Evolutionary conservation across 495 filamentous ascomycete genomes (phyloP).

Genomic region (Aspergillus ostianus): DNA sequence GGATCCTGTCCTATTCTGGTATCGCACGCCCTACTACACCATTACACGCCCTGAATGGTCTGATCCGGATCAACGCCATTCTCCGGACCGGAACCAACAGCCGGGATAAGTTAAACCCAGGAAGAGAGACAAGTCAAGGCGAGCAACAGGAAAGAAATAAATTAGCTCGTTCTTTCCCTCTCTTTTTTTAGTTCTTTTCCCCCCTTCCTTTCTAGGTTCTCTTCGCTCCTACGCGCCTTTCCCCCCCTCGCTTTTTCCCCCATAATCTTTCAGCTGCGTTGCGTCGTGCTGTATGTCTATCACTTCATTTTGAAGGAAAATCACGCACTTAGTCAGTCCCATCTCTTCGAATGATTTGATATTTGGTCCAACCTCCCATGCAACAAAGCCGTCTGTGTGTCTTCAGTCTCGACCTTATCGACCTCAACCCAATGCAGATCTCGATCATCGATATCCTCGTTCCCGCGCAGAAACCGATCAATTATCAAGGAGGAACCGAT

Average conservation of each 20-base stretch:
- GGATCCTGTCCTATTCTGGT: not conserved
- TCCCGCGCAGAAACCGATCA: conserved; percentile 21
- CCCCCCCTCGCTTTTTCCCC: not conserved
- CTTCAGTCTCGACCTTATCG: conserved; percentile 3
- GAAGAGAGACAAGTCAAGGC: not conserved
- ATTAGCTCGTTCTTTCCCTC: not conserved
- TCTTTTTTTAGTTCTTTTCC: not conserved
- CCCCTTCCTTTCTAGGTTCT: no score
- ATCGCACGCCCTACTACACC: not conserved
- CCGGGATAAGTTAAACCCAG: not conserved
- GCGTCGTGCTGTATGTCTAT: not conserved
- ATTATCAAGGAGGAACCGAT: conserved; percentile 23
- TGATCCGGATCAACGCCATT: not conserved
- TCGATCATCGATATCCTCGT: conserved; percentile 13
- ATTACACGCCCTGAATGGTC: not conserved
- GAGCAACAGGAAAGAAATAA: not conserved
- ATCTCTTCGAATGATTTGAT: not conserved
- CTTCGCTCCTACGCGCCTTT: not conserved
- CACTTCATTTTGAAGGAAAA: not conserved
- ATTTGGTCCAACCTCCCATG: conserved; percentile 7
- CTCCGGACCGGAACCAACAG: not conserved
- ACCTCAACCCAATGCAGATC: conserved; percentile 25
- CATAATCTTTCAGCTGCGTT: not conserved
- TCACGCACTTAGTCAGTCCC: not conserved
- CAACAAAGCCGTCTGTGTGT: not conserved